Percentiles rank a stretch among this genome's conserved stretches.
These are phyloP conservation scores for Aspergillus fumigatiaffinis DNA, from an alignment of 2,329 filamentous ascomycete species.

Conservation along the genomic window DNA sequence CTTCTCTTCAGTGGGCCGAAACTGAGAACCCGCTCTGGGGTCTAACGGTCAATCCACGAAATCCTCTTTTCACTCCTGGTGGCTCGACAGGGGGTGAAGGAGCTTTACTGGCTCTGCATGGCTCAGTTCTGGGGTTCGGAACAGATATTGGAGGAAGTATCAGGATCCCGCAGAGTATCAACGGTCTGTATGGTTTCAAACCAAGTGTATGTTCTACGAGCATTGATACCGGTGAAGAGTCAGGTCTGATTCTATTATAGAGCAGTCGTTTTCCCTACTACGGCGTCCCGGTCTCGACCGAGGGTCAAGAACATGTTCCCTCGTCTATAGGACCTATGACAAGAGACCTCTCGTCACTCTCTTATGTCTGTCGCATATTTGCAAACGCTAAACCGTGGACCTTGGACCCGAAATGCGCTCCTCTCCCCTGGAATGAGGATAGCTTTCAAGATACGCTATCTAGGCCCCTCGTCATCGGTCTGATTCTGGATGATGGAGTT, in stretches of 20 bases:
- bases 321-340: conserved; percentile 60
- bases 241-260: conserved; percentile 28
- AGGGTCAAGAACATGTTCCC: conserved; percentile 62
- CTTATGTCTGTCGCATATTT: conserved; percentile 47
- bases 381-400: conserved; percentile 50
- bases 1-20: conserved; percentile 45
- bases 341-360: conserved; percentile 49
- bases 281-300: conserved; percentile 58
- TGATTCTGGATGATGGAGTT: conserved; percentile 52
- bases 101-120: conserved; percentile 38
- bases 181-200: conserved; percentile 49
- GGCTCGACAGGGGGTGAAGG: conserved; percentile 48
- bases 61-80: conserved; percentile 44
- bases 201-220: conserved; percentile 29
- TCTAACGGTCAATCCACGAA: conserved; percentile 45
- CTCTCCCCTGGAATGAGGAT: conserved; percentile 52
- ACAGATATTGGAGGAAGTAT: conserved; percentile 53
- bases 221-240: conserved; percentile 32
- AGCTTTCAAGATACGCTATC: conserved; percentile 40
- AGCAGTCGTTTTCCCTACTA: conserved; percentile 56
- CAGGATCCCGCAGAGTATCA: conserved; percentile 47
- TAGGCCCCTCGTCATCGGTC: conserved; percentile 48
- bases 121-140: conserved; percentile 46
- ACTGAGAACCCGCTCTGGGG: conserved; percentile 53
- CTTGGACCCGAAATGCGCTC: conserved; percentile 51